Percentiles rank a stretch among this genome's conserved stretches.
These are phyloP conservation scores for Oenanthe javanica DNA, from an alignment of 140 eudicot genomes.

Conservation along the genomic window DNA sequence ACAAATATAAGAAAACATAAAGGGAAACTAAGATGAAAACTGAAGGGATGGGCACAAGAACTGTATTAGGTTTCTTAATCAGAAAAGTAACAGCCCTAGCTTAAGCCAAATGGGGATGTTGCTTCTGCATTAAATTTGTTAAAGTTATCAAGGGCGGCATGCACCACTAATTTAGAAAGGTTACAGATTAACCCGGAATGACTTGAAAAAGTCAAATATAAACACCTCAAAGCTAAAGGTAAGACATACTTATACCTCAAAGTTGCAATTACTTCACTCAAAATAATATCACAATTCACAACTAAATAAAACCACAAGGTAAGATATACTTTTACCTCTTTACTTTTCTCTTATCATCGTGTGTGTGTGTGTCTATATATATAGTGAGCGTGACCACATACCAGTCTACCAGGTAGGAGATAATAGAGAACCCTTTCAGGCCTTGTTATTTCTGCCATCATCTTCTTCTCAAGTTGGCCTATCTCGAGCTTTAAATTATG, in stretches of 20 bases:
- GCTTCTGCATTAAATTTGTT: background rate
- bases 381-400: constrained; percentile 22
- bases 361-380: no score
- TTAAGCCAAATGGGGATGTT: background rate
- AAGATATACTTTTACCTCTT: background rate
- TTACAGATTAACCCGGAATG: background rate
- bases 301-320: background rate
- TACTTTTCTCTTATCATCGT: background rate
- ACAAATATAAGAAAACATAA: background rate
- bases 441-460: constrained; percentile 90
- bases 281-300: background rate
- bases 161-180: background rate
- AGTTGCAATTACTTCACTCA: background rate
- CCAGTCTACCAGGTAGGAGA: constrained; percentile 96
- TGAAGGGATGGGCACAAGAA: background rate
- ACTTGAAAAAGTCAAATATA: background rate
- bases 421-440: constrained; percentile 85
- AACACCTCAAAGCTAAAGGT: background rate
- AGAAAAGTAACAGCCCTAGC: background rate
- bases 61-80: background rate
- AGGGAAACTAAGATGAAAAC: background rate
- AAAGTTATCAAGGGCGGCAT: background rate
- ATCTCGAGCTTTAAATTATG: constrained; percentile 81
- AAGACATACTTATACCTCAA: background rate
- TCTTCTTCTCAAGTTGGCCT: constrained; percentile 76